Evolutionary conservation across 306 rosid genomes (phyloP).

Genomic region (Prosopis cineraria): DNA sequence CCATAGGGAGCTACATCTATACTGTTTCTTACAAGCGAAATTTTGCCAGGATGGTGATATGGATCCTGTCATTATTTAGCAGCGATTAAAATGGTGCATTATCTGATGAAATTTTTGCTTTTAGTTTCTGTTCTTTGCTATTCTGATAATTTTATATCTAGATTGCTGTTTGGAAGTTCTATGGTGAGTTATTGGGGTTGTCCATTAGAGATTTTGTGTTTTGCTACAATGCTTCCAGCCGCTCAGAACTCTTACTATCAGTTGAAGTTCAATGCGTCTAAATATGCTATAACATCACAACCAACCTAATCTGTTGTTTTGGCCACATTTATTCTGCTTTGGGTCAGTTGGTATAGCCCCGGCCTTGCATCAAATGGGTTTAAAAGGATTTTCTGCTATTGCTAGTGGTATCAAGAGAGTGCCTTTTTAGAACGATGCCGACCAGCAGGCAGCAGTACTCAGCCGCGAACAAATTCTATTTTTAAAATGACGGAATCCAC

Average conservation of each 20-base stretch:
- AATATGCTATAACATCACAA: neutral
- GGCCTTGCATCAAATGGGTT: neutral
- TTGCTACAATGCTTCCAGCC: neutral
- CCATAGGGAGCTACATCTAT: neutral
- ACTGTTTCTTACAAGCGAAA: neutral
- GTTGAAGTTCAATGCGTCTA: neutral
- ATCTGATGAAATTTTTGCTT: neutral
- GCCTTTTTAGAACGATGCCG: neutral
- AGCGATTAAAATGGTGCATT: neutral
- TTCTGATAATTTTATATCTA: neutral
- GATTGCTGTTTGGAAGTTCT: neutral
- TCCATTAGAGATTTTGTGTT: neutral
- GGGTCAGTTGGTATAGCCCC: neutral
- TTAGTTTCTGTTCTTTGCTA: neutral
- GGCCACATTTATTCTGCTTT: neutral
- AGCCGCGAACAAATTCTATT: neutral
- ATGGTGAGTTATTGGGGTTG: neutral
- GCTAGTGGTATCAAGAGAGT: neutral
- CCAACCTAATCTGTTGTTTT: neutral
- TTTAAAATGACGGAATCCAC: neutral
- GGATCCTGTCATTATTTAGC: neutral
- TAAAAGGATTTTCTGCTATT: neutral
- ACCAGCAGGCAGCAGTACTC: constrained; percentile 23
- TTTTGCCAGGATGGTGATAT: neutral
- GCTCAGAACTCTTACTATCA: neutral